Evolutionary conservation across 2,329 filamentous ascomycete species (phyloP).

Genomic region (Pseudogymnoascus sp.): DNA sequence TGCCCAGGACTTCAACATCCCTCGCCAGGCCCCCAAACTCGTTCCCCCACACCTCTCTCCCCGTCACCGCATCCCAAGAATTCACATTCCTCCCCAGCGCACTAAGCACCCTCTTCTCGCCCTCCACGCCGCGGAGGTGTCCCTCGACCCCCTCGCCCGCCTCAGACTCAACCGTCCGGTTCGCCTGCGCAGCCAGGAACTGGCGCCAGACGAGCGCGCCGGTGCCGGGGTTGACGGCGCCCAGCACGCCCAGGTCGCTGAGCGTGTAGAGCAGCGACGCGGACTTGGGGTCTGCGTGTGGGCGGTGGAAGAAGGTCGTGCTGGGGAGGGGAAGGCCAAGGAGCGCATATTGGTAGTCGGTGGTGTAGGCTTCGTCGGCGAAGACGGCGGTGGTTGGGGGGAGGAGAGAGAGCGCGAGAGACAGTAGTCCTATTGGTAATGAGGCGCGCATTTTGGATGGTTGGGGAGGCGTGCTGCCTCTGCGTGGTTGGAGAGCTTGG

Average conservation of each 20-base stretch:
- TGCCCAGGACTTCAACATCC: conserved; percentile 69
- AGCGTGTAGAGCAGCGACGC: conserved; percentile 87
- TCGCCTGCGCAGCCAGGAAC: conserved; percentile 46
- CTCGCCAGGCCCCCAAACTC: conserved; percentile 50
- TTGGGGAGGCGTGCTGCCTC: conserved; percentile 2
- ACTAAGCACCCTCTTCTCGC: conserved; percentile 68
- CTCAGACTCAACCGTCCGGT: conserved; percentile 30
- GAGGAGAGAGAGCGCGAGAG: conserved; percentile 20
- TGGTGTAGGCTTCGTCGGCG: conserved; percentile 79
- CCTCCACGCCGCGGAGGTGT: conserved; percentile 65
- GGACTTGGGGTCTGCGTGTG: conserved; percentile 64
- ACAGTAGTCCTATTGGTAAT: conserved; percentile 23
- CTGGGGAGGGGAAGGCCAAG: conserved; percentile 73
- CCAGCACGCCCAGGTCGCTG: conserved; percentile 74
- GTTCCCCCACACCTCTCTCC: conserved; percentile 67
- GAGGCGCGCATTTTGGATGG: neutral
- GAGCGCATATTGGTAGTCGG: conserved; percentile 89
- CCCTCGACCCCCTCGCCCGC: conserved; percentile 24
- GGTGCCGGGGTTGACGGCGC: conserved; percentile 80
- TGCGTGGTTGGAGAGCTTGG: neutral
- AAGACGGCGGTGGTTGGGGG: conserved; percentile 55
- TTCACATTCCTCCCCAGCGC: conserved; percentile 62
- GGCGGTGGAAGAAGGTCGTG: conserved; percentile 91
- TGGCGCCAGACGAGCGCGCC: conserved; percentile 85
- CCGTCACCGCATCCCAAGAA: conserved; percentile 76